phyloP scores from a whole-genome alignment of 129 eudicot species.

The Tagetes erecta region DNA sequence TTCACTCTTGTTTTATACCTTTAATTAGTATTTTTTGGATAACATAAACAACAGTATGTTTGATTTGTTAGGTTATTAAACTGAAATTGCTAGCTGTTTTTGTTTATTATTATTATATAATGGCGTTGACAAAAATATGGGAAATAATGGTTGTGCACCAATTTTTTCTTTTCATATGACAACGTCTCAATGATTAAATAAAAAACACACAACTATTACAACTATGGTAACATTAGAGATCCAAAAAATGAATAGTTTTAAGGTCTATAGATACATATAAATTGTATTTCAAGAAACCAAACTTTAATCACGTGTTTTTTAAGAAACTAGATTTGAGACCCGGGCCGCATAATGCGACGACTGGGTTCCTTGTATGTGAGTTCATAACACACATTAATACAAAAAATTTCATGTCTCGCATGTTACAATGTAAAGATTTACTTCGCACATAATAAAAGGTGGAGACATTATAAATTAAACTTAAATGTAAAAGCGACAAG shows the following conservation, averaged over 20 bases:
- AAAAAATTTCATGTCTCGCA: no score
- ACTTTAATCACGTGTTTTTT: background rate
- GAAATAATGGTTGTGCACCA: background rate
- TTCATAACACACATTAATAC: no score
- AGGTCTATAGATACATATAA: background rate
- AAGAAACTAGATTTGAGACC: background rate
- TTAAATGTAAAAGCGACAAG: no score
- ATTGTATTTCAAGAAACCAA: background rate
- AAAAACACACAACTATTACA: background rate
- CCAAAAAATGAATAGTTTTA: background rate
- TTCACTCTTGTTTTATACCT: background rate
- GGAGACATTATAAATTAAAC: no score
- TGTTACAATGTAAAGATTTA: no score
- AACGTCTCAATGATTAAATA: background rate
- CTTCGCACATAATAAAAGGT: no score
- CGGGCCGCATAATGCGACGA: no score
- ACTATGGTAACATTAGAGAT: background rate
- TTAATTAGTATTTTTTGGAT: background rate
- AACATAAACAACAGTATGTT: slow-evolving; percentile 8
- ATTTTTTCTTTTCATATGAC: background rate
- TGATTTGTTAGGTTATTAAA: slow-evolving; percentile 5
- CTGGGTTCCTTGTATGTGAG: no score
- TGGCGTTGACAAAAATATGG: slow-evolving; percentile 8
- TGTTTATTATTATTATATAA: background rate
- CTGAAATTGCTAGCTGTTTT: slow-evolving; percentile 4